Conservation (phyloP, 768 basidiomycete species). For the Hygrophoropsis aurantiaca region DNA sequence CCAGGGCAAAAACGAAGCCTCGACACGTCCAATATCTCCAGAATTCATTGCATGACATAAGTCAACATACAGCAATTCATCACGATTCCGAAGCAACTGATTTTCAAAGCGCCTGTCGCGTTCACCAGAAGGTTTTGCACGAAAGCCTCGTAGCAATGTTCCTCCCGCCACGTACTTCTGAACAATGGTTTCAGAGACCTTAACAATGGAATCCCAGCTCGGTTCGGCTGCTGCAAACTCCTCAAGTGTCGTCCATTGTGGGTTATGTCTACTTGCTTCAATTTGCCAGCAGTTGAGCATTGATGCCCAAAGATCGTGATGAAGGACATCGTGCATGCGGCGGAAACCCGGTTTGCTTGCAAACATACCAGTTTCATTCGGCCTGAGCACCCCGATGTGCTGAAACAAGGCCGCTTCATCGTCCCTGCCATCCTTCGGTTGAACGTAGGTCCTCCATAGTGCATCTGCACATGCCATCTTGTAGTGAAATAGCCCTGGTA, state of each 20-base stretch:
- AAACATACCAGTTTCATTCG: slow-evolving; percentile 32
- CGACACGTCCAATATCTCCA: slow-evolving; percentile 35
- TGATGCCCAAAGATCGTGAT: slow-evolving; percentile 14
- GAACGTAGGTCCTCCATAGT: slow-evolving; percentile 22
- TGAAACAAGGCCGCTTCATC: no score
- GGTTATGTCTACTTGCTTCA: slow-evolving; percentile 11
- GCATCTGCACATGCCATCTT: slow-evolving; percentile 32
- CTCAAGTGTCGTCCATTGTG: slow-evolving; percentile 10
- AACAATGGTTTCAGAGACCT: slow-evolving; percentile 14
- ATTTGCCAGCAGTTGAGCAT: slow-evolving; percentile 24
- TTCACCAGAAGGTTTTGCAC: not conserved
- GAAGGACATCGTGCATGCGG: slow-evolving; percentile 31
- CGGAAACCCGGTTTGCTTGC: slow-evolving; percentile 32
- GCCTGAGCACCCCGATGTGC: slow-evolving; percentile 19
- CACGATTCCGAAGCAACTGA: slow-evolving; percentile 12
- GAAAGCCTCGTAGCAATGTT: not conserved
- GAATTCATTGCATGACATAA: slow-evolving; percentile 24
- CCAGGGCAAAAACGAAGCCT: slow-evolving; percentile 25
- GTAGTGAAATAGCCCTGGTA: slow-evolving; percentile 27
- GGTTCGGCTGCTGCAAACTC: slow-evolving; percentile 22
- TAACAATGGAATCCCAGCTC: slow-evolving; percentile 11
- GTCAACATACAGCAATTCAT: slow-evolving; percentile 32
- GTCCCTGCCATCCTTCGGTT: slow-evolving; percentile 9
- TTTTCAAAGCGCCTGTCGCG: slow-evolving; percentile 26
- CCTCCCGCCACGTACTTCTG: not conserved